phyloP scores from a whole-genome alignment of 225 moss, liverwort and hornwort species.

The Neckera pumila region DNA sequence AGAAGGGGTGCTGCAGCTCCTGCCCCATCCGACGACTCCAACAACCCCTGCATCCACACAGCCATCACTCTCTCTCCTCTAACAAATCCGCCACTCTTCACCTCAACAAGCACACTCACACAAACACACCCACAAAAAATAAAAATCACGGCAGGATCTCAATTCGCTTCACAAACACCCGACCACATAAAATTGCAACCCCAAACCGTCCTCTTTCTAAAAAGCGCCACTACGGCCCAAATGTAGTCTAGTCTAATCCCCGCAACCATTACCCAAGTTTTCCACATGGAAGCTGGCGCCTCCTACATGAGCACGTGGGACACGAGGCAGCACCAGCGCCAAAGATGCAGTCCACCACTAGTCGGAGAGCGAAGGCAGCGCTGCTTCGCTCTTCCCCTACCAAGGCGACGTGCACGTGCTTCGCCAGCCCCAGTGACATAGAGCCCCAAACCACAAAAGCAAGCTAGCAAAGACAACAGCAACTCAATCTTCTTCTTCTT shows the following conservation, averaged over 20 bases:
- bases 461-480: background rate
- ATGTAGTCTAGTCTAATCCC: background rate
- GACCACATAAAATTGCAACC: background rate
- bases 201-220: background rate
- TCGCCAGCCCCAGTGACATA: conserved; percentile 22
- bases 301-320: background rate
- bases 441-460: background rate
- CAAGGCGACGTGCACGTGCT: conserved; percentile 12
- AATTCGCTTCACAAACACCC: background rate
- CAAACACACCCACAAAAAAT: no score
- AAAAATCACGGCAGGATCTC: background rate
- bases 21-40: conserved; percentile 28
- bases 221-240: background rate
- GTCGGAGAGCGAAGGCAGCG: conserved; percentile 1
- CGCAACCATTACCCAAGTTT: background rate
- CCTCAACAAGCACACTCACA: background rate
- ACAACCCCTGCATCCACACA: conserved; percentile 12
- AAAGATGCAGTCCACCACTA: background rate
- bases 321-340: background rate
- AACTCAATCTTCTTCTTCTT: background rate
- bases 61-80: background rate
- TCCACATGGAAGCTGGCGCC: background rate
- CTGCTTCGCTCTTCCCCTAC: conserved; percentile 8
- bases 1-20: background rate
- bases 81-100: background rate